A percentile compares a stretch with the other conserved stretches of the same genome.
Evolutionary conservation across 2,329 filamentous ascomycete species (phyloP).

Genomic region (Pestalotiopsis sp.): DNA sequence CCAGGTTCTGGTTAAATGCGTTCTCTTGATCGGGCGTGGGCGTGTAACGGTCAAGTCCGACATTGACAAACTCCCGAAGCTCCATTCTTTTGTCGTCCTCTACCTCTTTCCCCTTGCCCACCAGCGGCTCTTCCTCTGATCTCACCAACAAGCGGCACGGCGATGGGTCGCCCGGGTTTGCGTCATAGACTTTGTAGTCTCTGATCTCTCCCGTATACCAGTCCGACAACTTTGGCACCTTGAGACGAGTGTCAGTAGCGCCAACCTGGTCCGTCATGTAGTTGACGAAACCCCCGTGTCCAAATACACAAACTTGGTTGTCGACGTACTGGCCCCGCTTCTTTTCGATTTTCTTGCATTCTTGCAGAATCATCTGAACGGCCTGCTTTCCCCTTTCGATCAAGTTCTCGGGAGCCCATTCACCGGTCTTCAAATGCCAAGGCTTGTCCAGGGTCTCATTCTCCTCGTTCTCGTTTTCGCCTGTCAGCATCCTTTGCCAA

Average conservation of each 20-base stretch:
- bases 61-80: not conserved
- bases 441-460: not conserved
- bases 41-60: no score
- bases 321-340: not conserved
- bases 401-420: slow-evolving; percentile 5
- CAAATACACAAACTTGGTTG: slow-evolving; percentile 6
- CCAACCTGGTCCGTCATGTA: slow-evolving; percentile 7
- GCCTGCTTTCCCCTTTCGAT: not conserved
- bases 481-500: not conserved
- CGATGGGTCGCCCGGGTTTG: not conserved
- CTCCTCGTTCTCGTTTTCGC: not conserved
- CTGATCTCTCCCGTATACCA: slow-evolving; percentile 16
- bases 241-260: not conserved
- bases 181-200: not conserved
- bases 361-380: not conserved
- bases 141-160: not conserved
- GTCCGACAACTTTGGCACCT: slow-evolving; percentile 16
- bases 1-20: not conserved
- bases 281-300: slow-evolving; percentile 15
- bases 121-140: no score
- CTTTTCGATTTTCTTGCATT: not conserved
- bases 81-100: not conserved
- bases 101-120: not conserved
- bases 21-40: not conserved
- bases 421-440: not conserved